Percentiles rank a stretch among this genome's conserved stretches.
These are phyloP conservation scores for Nicotiana attenuata DNA, from an alignment of 257 asterid genomes.

Conservation along the genomic window DNA sequence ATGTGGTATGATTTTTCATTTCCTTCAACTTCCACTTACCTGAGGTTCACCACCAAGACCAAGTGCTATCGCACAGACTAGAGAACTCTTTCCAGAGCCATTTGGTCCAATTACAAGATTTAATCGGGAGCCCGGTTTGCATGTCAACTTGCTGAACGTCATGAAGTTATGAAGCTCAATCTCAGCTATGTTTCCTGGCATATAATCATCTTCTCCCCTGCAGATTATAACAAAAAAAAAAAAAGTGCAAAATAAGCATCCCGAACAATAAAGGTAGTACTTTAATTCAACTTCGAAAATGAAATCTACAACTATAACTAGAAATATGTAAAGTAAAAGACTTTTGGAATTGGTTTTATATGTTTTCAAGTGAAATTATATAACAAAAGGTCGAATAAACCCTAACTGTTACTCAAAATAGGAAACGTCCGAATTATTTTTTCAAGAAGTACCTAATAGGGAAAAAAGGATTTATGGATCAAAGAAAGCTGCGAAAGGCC, in stretches of 20 bases:
- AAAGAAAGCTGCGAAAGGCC: background rate
- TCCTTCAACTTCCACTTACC: constrained; percentile 30
- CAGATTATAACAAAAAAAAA: constrained; percentile 9
- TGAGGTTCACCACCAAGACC: constrained; percentile 97
- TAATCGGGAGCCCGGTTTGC: constrained; percentile 75
- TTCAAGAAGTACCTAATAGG: background rate
- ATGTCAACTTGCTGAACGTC: constrained; percentile 68
- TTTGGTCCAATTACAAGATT: constrained; percentile 96
- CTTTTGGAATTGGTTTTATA: background rate
- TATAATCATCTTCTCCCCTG: constrained; percentile 79
- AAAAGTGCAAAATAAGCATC: background rate
- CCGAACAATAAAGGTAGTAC: constrained; percentile 8
- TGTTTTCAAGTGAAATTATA: background rate
- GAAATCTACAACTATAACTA: background rate
- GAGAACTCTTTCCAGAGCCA: constrained; percentile 98
- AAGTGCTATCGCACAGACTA: constrained; percentile 91
- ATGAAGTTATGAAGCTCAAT: constrained; percentile 86
- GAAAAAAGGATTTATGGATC: background rate
- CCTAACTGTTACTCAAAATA: background rate
- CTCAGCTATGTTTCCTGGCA: constrained; percentile 74
- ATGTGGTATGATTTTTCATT: background rate
- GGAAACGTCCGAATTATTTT: background rate
- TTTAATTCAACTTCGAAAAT: background rate
- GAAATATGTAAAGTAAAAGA: background rate
- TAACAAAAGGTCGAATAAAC: background rate